Base-by-base conservation (phyloP, 1,284 basidiomycete genomes). In the Golubevia pallescens region DNA sequence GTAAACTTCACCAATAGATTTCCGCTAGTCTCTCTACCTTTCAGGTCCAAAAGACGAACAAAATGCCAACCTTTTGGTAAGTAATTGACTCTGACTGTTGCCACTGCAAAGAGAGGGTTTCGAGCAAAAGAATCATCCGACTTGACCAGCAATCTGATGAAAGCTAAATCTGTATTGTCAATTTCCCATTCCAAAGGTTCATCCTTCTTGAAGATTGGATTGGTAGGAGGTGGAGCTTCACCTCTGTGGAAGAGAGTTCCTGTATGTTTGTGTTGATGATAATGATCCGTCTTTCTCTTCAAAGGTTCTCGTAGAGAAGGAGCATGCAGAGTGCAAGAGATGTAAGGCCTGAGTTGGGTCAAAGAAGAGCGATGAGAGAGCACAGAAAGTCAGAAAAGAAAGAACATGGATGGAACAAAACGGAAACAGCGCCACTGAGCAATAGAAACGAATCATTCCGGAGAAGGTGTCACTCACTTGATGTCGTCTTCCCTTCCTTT, bases 1-100 rank as follows among this genome's bases (percentile, higher is more conserved):
- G n/a, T n/a, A n/a, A n/a, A n/a, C n/a, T n/a, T n/a, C n/a, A n/a
- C n/a, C n/a, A n/a, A n/a, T n/a, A n/a, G n/a, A n/a, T n/a, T n/a
- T n/a, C n/a, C n/a, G n/a, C n/a, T n/a, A 1, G 87, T 88, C 72
- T 88, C 86, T 75, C 89, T 89, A 10, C 90, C 90, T 53, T 87
- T 86, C 84, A 86, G 85, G 74, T 89, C 86, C 62, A 91, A 78
- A 85, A 91, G 85, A 20, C 88, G 85, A 34, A 90, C 80, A 56
- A 90, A 78, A 38, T 87, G 86, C 89, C 88, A 90, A 32, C 88
- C 89, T 16, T 65, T 63, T n/a, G 68, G 61, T 28, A 58, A 32
- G 23, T 63, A 34, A n/a, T 51, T 28, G 10, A 69, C 14, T 7
- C 78, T 60, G 7, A 81, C 71, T 1, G 75, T 68, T 1, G 78